Evolutionary conservation across 257 asterid genomes (phyloP).

Genomic region (Salvia hispanica): DNA sequence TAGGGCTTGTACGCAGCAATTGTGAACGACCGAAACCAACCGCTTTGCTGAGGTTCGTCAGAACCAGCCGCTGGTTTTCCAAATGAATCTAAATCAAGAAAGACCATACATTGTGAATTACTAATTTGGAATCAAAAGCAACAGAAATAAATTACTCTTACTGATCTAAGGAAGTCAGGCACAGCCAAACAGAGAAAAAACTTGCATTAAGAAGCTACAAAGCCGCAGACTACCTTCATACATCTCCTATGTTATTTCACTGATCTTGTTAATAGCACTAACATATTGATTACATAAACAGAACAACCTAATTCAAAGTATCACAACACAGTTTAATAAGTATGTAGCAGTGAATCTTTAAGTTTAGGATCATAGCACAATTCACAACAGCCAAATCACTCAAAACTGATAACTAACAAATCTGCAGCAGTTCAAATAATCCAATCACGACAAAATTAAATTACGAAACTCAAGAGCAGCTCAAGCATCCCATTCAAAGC

Average conservation of each 20-base stretch:
- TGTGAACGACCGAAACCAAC: conserved; percentile 87
- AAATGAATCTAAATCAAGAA: conserved; percentile 68
- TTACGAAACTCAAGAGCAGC: conserved; percentile 7
- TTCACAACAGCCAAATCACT: conserved; percentile 10
- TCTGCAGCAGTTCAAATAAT: conserved; percentile 17
- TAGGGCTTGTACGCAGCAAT: conserved; percentile 91
- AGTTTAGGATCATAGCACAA: neutral
- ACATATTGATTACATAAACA: neutral
- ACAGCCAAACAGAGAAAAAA: conserved; percentile 16
- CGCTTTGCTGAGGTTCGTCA: conserved; percentile 74
- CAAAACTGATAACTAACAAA: neutral
- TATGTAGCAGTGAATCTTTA: neutral
- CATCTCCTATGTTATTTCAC: neutral
- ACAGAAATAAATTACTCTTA: neutral
- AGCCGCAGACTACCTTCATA: conserved; percentile 10
- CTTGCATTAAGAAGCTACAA: conserved; percentile 13
- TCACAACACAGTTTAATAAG: neutral
- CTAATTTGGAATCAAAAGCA: neutral
- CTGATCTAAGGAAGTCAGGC: neutral
- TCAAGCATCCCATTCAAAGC: conserved; percentile 12
- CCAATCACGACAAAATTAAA: conserved; percentile 13
- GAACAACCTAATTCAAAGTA: neutral
- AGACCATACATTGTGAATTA: neutral
- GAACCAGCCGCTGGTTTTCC: conserved; percentile 74
- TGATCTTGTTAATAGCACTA: conserved; percentile 12